Evolutionary conservation across 352 stramenopile species (phyloP).

Genomic region (Phytophthora rubi): DNA sequence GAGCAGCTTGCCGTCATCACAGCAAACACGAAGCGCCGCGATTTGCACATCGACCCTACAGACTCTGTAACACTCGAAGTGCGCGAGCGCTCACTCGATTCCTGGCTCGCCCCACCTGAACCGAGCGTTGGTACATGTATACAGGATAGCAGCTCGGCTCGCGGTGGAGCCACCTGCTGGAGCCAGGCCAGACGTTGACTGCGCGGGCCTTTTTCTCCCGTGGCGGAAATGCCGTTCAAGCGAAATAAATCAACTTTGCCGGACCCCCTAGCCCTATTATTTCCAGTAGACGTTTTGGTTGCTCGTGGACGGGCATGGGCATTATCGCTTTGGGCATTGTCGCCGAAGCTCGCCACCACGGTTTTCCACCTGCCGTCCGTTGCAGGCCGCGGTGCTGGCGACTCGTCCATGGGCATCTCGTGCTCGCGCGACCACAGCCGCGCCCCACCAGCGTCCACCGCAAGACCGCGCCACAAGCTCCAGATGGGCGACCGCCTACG

Average conservation of each 20-base stretch:
- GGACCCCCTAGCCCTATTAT: conserved; percentile 31
- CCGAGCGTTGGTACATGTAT: conserved; percentile 2
- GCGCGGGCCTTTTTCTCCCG: conserved; percentile 15
- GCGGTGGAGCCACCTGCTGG: conserved; percentile 3
- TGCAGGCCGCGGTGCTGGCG: conserved; percentile 18
- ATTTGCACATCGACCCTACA: neutral
- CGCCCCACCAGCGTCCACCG: conserved; percentile 15
- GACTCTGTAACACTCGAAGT: too few relatives aligned
- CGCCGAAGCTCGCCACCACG: conserved; percentile 23
- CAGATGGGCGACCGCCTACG: conserved; percentile 21
- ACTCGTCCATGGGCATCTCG: conserved; percentile 44
- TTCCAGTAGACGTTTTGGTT: conserved; percentile 40
- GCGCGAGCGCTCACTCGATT: neutral
- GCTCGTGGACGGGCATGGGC: neutral
- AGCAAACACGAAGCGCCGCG: neutral
- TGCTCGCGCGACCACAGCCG: conserved; percentile 48
- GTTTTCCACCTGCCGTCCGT: conserved; percentile 26
- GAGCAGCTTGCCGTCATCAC: conserved; percentile 17
- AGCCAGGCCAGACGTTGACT: too few relatives aligned
- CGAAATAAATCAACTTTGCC: conserved; percentile 46
- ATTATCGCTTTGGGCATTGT: conserved; percentile 19
- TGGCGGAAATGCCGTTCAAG: conserved; percentile 10
- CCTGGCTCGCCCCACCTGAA: conserved; percentile 7
- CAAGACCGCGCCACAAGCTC: conserved; percentile 16
- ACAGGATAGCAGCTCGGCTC: conserved; percentile 2